Evolutionary conservation across 495 filamentous ascomycete species (phyloP).

Genomic region (Talaromyces liani): DNA sequence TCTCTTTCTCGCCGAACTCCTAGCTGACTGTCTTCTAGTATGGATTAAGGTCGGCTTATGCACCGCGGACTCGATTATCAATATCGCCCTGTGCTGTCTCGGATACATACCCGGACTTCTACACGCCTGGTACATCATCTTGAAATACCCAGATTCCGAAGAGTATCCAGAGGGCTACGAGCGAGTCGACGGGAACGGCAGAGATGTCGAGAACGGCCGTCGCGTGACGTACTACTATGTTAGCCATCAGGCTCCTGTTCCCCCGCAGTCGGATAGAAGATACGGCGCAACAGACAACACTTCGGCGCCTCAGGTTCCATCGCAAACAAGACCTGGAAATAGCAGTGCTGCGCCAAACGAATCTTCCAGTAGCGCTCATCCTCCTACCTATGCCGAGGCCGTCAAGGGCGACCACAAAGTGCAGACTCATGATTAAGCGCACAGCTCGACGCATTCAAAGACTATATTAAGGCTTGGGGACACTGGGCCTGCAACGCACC

Average conservation of each 20-base stretch:
- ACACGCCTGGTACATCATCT: slow-evolving; percentile 98
- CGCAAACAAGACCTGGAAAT: slow-evolving; percentile 20
- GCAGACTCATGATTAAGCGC: slow-evolving; percentile 56
- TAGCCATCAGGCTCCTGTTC: slow-evolving; percentile 33
- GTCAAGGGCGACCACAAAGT: slow-evolving; percentile 85
- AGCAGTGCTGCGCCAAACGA: slow-evolving; percentile 27
- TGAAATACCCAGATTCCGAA: slow-evolving; percentile 70
- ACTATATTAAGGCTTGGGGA: neutral
- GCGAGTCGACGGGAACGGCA: slow-evolving; percentile 42
- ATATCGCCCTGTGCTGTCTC: slow-evolving; percentile 82
- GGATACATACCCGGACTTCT: slow-evolving; percentile 88
- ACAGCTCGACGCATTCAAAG: neutral
- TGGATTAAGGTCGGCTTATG: slow-evolving; percentile 96
- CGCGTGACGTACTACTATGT: slow-evolving; percentile 68
- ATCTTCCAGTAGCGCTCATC: slow-evolving; percentile 26
- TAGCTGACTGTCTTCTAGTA: slow-evolving; percentile 42
- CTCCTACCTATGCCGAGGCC: slow-evolving; percentile 80
- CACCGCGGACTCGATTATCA: slow-evolving; percentile 88
- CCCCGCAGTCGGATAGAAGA: slow-evolving; percentile 28
- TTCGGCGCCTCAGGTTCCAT: slow-evolving; percentile 16
- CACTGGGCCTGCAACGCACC: neutral
- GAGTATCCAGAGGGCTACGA: slow-evolving; percentile 51
- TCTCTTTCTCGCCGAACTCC: neutral
- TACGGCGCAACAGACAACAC: slow-evolving; percentile 30
- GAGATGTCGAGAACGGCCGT: slow-evolving; percentile 35